phyloP scores from a whole-genome alignment of 495 filamentous ascomycete genomes.

The Trichoderma virens region DNA sequence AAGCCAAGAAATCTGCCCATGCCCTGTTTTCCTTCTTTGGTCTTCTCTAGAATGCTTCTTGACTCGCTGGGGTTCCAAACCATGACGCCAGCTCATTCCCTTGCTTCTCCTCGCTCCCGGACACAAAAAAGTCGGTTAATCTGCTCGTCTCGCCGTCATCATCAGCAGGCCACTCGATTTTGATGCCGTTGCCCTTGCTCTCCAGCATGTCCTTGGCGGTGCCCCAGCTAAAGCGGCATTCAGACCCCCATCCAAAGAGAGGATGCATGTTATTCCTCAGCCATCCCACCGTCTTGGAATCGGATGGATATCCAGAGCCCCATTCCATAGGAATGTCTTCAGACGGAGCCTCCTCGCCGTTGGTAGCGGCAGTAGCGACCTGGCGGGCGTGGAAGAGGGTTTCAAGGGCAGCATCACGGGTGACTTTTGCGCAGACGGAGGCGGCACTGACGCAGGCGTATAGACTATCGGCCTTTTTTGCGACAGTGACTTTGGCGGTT shows the following conservation, averaged over 20 bases:
- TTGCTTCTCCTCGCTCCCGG: conserved; percentile 33
- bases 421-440: conserved; percentile 92
- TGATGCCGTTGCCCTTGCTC: conserved; percentile 44
- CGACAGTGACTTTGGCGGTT: conserved; percentile 70
- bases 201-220: conserved; percentile 92
- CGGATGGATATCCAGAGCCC: conserved; percentile 91
- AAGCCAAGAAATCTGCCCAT: neutral
- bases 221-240: conserved; percentile 91
- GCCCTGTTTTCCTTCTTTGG: neutral
- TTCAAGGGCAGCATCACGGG: conserved; percentile 80
- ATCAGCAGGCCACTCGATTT: conserved; percentile 81
- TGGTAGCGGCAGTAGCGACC: conserved; percentile 9
- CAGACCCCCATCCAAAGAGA: conserved; percentile 89
- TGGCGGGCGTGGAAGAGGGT: conserved; percentile 51
- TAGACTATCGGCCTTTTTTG: conserved; percentile 90
- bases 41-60: conserved; percentile 46
- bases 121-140: conserved; percentile 66
- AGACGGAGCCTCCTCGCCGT: conserved; percentile 12
- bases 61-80: conserved; percentile 53
- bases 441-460: conserved; percentile 93
- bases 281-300: conserved; percentile 74
- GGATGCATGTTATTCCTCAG: conserved; percentile 79
- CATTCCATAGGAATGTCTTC: conserved; percentile 43
- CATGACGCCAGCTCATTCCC: conserved; percentile 50
- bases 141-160: conserved; percentile 54